These are phyloP conservation scores for Bipolaris sorokiniana DNA, from an alignment of 2,329 filamentous ascomycete species.

Conservation along the genomic window DNA sequence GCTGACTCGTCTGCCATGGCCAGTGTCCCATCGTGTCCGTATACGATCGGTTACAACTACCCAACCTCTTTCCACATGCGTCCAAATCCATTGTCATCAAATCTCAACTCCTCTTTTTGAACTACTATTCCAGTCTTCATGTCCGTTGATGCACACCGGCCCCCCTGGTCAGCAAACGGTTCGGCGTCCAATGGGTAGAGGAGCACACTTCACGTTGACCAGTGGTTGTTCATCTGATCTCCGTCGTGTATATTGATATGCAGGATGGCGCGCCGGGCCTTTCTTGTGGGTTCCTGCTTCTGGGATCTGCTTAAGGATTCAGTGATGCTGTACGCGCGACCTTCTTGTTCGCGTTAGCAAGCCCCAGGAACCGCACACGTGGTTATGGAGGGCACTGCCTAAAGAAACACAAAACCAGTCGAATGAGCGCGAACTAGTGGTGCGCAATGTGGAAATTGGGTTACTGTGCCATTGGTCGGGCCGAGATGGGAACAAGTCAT, in stretches of 20 bases:
- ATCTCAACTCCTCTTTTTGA: conserved; percentile 1
- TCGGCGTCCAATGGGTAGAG: conserved; percentile 13
- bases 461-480: conserved; percentile 3
- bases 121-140: conserved; percentile 11
- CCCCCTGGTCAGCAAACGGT: conserved; percentile 1
- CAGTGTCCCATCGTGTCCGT: background rate
- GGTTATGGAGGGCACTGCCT: background rate
- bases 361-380: conserved; percentile 13
- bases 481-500: conserved; percentile 3
- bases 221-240: conserved; percentile 3
- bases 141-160: conserved; percentile 8
- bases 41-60: conserved; percentile 1
- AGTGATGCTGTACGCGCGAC: conserved; percentile 23
- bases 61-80: conserved; percentile 3
- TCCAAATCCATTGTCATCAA: conserved; percentile 8
- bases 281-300: conserved; percentile 16
- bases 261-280: conserved; percentile 21
- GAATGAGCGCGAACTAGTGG: background rate
- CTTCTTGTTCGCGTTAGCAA: conserved; percentile 33
- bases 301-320: conserved; percentile 12
- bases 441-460: conserved; percentile 9
- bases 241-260: conserved; percentile 11
- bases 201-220: conserved; percentile 19
- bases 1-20: background rate
- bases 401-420: background rate